phyloP scores from a whole-genome alignment of 179 eudicot genomes.

The Beta macrorhiza region DNA sequence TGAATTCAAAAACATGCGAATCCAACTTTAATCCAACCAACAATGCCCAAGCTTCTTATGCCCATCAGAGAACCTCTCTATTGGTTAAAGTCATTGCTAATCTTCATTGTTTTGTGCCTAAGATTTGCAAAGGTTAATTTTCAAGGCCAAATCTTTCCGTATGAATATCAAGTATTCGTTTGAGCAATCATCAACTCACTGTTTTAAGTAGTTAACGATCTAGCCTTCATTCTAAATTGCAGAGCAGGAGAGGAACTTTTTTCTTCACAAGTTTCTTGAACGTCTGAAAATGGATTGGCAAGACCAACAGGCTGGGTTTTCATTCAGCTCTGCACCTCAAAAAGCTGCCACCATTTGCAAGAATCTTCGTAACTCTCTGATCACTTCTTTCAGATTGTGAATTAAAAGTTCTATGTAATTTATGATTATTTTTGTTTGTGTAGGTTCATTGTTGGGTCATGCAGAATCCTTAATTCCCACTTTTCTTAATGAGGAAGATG shows the following conservation, averaged over 20 bases:
- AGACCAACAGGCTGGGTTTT: slow-evolving; percentile 36
- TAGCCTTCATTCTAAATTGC: slow-evolving; percentile 30
- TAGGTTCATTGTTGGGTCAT: slow-evolving; percentile 88
- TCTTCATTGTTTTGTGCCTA: slow-evolving; percentile 93
- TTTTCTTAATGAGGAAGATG: slow-evolving; percentile 82
- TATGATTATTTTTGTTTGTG: slow-evolving; percentile 24
- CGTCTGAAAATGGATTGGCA: slow-evolving; percentile 50
- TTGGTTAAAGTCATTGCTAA: slow-evolving; percentile 94
- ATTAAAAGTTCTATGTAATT: slow-evolving; percentile 1
- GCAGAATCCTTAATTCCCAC: slow-evolving; percentile 81
- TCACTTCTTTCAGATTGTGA: neutral
- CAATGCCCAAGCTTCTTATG: slow-evolving; percentile 62
- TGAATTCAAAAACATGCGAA: slow-evolving; percentile 35
- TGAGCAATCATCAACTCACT: slow-evolving; percentile 12
- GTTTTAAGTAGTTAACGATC: slow-evolving; percentile 14
- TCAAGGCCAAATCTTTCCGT: slow-evolving; percentile 1
- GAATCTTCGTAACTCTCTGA: slow-evolving; percentile 58
- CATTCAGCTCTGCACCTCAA: slow-evolving; percentile 40
- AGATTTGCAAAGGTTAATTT: slow-evolving; percentile 74
- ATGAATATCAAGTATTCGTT: slow-evolving; percentile 6
- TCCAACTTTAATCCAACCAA: slow-evolving; percentile 43
- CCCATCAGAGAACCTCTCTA: slow-evolving; percentile 82
- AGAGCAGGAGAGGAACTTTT: slow-evolving; percentile 84
- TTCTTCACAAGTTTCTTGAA: slow-evolving; percentile 72
- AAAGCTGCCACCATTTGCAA: slow-evolving; percentile 56